A percentile compares a stretch with the other conserved stretches of the same genome.
These are phyloP conservation scores for Penicillium janthinellum DNA, from an alignment of 2,329 filamentous ascomycete species.

Conservation along the genomic window DNA sequence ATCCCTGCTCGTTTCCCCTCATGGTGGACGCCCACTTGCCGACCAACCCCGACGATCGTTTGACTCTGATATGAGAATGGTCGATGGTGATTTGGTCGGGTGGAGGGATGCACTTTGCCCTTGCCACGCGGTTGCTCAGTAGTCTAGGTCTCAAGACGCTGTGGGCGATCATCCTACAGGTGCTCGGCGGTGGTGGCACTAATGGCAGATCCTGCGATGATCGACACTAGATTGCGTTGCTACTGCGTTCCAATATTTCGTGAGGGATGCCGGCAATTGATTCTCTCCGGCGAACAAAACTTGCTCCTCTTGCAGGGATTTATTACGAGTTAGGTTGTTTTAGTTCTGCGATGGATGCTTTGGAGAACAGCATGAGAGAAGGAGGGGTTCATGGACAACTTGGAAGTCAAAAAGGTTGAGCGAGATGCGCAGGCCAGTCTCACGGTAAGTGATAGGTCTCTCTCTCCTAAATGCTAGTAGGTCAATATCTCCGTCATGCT, in stretches of 20 bases:
- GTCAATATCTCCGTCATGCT: not conserved
- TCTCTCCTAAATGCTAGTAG: not conserved
- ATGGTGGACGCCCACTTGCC: constrained; percentile 2
- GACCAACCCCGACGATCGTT: constrained; percentile 12
- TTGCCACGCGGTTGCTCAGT: not conserved
- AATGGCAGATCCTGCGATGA: constrained; percentile 22
- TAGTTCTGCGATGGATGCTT: not conserved
- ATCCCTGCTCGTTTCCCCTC: not conserved
- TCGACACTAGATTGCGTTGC: constrained; percentile 8
- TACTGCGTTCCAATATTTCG: not conserved
- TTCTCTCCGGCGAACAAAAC: constrained; percentile 14
- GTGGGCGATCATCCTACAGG: too few species aligned
- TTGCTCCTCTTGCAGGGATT: not conserved
- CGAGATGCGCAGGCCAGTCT: not conserved
- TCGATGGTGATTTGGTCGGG: constrained; percentile 4
- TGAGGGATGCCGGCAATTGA: constrained; percentile 15
- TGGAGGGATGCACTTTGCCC: not conserved
- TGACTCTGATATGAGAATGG: constrained; percentile 8
- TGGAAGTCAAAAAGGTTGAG: not conserved
- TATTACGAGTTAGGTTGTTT: not conserved
- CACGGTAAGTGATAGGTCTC: not conserved
- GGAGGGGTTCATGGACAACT: not conserved
- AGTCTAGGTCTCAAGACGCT: not conserved
- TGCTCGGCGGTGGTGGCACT: constrained; percentile 4
- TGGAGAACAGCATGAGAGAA: not conserved